Evolutionary conservation across 2,329 filamentous ascomycete species (phyloP).

Genomic region (Xylariales sp.): DNA sequence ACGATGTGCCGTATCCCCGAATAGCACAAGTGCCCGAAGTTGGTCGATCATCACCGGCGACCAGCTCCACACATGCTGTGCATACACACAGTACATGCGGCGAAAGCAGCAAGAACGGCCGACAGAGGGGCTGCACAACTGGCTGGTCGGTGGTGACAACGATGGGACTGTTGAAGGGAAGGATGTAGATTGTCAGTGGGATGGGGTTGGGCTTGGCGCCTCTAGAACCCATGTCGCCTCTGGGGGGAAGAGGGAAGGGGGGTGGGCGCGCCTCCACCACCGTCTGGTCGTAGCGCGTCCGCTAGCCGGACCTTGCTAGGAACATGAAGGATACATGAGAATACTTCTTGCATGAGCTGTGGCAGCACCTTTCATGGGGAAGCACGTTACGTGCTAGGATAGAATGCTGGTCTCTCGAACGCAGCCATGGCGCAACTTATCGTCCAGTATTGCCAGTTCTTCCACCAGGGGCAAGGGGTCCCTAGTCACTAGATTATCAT

Average conservation of each 20-base stretch:
- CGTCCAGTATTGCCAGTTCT: background rate
- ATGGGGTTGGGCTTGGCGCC: constrained; percentile 3
- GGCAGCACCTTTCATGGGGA: background rate
- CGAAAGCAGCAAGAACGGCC: constrained; percentile 3
- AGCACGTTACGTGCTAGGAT: too few species aligned
- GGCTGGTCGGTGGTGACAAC: constrained; percentile 2
- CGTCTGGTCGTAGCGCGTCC: constrained; percentile 4
- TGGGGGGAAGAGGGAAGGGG: too few species aligned
- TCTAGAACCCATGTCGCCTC: constrained; percentile 4
- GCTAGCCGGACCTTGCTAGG: background rate
- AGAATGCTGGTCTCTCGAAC: background rate
- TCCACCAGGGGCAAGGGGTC: background rate
- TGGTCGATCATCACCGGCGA: too few species aligned
- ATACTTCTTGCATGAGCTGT: background rate
- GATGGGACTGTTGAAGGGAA: background rate
- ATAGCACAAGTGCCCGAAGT: background rate
- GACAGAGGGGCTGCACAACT: background rate
- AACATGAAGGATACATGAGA: constrained; percentile 5
- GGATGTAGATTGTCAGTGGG: background rate
- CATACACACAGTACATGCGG: too few species aligned
- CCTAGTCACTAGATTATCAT: background rate
- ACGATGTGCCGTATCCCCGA: background rate
- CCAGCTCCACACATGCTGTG: too few species aligned
- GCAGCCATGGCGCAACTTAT: constrained; percentile 4
- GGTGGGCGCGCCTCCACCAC: constrained; percentile 5